Base-by-base conservation (phyloP, 2,329 filamentous ascomycete genomes). In the Phialocephala subalpina region DNA sequence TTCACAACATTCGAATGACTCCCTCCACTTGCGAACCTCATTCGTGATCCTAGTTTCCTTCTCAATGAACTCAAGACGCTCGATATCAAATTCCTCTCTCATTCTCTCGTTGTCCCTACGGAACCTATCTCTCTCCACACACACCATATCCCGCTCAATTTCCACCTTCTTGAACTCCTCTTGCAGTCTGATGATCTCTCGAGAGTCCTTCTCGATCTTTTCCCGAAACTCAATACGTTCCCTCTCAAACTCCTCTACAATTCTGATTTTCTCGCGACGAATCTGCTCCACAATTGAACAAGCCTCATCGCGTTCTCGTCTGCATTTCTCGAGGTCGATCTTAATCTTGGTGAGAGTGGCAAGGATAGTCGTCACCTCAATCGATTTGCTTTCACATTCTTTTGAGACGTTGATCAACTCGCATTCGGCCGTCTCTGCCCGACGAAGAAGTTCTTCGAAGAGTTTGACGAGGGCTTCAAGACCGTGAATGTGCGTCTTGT, bases 401-500 rank as follows among this genome's bases (percentile, higher is more conserved):
- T n/a, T 42, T 3, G 38, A 16, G 38, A n/a, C 4, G 5, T 16
- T 42, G 18, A 42, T 14, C 12, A 42, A 12, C 36, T 59, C 57
- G 16, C 36, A 59, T 45, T 59, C 57, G 36, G 57, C 57, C n/a
- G 36, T 59, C 45, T 59, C 57, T 27, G 57, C 57, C 25, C 57
- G 57, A 18, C 29, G 57, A 18, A 59, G 25, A 45, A 59, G 36
- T 27, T 35, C 57, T 45, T 59, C 57, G 57, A 59, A 59, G 57
- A 42, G 57, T 36, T 42, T 59, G 36, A 59, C 22, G 18, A 59
- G 57, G 14, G 35, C 18, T 45, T 59, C 57, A 27, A 59, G 57
- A 22, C 57, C 57, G 38, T 59, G 57, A 6, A 59, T 59, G 57
- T 59, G 57, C n/a, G 57, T 45, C 57, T 59, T 59, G 57, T 59